phyloP scores from a whole-genome alignment of 208 protist species.

The Acanthamoeba comandoni region DNA sequence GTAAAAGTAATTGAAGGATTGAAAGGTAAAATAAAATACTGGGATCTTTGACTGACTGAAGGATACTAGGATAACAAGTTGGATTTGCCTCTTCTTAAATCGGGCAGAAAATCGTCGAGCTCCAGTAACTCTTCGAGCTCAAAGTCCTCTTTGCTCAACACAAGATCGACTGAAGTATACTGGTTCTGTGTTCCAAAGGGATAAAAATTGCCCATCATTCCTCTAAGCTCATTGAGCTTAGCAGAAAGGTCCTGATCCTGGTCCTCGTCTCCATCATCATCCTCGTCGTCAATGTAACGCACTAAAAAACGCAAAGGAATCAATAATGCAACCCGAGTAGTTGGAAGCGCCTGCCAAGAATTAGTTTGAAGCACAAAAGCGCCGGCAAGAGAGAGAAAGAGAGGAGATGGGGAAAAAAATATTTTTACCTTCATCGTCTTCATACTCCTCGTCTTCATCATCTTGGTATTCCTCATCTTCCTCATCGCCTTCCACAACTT shows the following conservation, averaged over 20 bases:
- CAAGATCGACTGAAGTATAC: slow-evolving; percentile 49
- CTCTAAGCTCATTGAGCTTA: slow-evolving; percentile 56
- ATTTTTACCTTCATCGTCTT: slow-evolving; percentile 20
- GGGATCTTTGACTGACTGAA: neutral
- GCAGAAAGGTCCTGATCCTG: slow-evolving; percentile 36
- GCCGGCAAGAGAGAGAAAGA: neutral
- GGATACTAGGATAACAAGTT: slow-evolving; percentile 53
- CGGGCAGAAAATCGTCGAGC: slow-evolving; percentile 45
- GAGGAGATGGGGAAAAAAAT: neutral
- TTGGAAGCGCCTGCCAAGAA: neutral
- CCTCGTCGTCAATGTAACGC: neutral
- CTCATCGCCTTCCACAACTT: neutral
- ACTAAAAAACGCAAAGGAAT: too few species aligned
- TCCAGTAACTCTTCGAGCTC: slow-evolving; percentile 56
- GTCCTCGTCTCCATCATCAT: slow-evolving; percentile 33
- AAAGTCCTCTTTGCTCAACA: slow-evolving; percentile 58
- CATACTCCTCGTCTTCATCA: slow-evolving; percentile 9
- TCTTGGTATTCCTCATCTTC: slow-evolving; percentile 23
- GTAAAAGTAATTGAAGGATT: neutral
- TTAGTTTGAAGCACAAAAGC: neutral
- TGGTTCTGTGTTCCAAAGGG: slow-evolving; percentile 55
- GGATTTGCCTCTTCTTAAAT: slow-evolving; percentile 35
- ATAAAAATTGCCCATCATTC: slow-evolving; percentile 64
- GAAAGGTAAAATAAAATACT: neutral
- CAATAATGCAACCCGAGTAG: too few species aligned